A percentile compares a stretch with the other conserved stretches of the same genome.
phyloP scores from a whole-genome alignment of 495 filamentous ascomycete species.

The Jackrogersella multiformis region DNA sequence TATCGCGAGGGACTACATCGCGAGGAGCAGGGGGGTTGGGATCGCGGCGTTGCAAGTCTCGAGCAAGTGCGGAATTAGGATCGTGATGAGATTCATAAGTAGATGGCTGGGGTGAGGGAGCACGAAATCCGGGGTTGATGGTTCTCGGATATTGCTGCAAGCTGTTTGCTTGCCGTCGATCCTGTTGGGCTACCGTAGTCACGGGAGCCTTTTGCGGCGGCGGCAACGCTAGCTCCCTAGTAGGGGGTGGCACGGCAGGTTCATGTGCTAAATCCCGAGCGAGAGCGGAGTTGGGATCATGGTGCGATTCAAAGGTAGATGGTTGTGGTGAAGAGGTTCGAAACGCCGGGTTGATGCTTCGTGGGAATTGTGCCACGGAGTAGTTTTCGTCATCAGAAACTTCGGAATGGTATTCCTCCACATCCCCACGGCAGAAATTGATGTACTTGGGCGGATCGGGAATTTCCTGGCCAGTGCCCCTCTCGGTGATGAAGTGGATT shows the following conservation, averaged over 20 bases:
- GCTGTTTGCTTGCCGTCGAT: conserved; percentile 17
- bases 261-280: conserved; percentile 70
- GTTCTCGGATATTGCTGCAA: conserved; percentile 78
- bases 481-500: conserved; percentile 83
- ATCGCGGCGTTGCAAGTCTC: conserved; percentile 31
- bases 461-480: conserved; percentile 94
- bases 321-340: conserved; percentile 84
- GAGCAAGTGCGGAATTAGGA: conserved; percentile 72
- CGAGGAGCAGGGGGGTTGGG: conserved; percentile 19
- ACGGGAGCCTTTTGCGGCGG: conserved; percentile 60
- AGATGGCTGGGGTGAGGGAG: conserved; percentile 70
- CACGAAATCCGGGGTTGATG: conserved; percentile 91
- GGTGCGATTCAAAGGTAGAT: conserved; percentile 87
- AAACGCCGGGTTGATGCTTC: conserved; percentile 94
- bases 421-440: conserved; percentile 95
- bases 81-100: conserved; percentile 91
- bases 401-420: conserved; percentile 82
- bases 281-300: conserved; percentile 78
- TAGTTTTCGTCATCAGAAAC: conserved; percentile 85
- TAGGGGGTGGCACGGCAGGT: conserved; percentile 52
- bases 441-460: conserved; percentile 97
- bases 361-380: conserved; percentile 93
- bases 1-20: conserved; percentile 21
- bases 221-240: conserved; percentile 63
- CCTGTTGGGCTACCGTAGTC: conserved; percentile 14